Base-by-base conservation (phyloP, 306 rosid genomes). In the Mucuna pruriens region DNA sequence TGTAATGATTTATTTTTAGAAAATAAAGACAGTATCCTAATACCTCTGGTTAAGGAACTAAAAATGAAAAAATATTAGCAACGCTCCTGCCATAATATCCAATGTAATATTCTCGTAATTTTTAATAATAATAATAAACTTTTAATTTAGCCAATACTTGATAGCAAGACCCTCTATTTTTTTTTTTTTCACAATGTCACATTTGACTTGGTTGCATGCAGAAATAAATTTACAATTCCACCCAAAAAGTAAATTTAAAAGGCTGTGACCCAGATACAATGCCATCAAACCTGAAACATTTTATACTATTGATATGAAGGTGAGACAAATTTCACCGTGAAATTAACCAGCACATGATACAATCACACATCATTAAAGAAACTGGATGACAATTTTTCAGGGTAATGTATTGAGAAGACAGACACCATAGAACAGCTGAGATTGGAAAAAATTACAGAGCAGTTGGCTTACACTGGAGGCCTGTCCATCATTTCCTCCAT, bases 341-440 rank as follows among this genome's bases (percentile, higher is more conserved):
- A 77, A 74, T 42, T 62, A 82, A 80, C 71, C 29, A 60, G 78
- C 84, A 89, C 82, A 86, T 49, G 79, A 88, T 80, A 81, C 90
- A 89, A 80, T 83, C 83, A 83, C 48, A 72, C 84, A 78, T 57
- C 72, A 49, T 25, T 29, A 55, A 84, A 81, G 82, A 85, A 87
- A 40, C 82, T 82, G 70, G 57, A 80, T 82, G 75, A 74, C 91
- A 84, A 84, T 80, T 54, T 78, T 75, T 52, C 74, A 55, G 42
- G 45, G 75, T 36, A 23, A 44, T 34, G 70, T 64, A 83, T 67
- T 57, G 85, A 26, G 81, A 86, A 67, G 62, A 67, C 66, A n/a
- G 71, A 76, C 46, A 23, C 84, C 83, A 12, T 51, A 80, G 80
- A 82, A 83, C 81, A 83, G 74, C 82, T 33, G 71, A 79, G 80